Evolutionary conservation across 2,329 filamentous ascomycete genomes (phyloP).

Genomic region (Rhynchosporium agropyri): DNA sequence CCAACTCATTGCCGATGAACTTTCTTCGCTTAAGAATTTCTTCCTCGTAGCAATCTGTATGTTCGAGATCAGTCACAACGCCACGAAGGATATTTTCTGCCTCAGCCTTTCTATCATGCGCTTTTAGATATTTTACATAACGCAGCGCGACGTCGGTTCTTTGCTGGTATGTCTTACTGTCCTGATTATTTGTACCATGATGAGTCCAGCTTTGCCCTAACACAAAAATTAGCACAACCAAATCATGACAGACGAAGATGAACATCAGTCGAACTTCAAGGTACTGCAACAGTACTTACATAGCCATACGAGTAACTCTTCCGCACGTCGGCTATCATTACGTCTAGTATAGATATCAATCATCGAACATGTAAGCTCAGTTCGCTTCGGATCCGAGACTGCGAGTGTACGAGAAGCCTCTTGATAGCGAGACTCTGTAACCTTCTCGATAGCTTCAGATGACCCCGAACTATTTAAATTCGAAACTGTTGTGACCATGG

Average conservation of each 20-base stretch:
- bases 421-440: conserved; percentile 23
- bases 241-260: background rate
- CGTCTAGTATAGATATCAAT: conserved; percentile 28
- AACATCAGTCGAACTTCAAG: background rate
- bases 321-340: conserved; percentile 24
- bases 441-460: conserved; percentile 16
- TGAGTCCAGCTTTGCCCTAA: conserved; percentile 27
- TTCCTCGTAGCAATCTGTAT: no score
- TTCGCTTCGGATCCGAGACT: conserved; percentile 25
- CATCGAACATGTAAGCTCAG: conserved; percentile 29
- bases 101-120: no score
- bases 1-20: no score
- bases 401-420: conserved; percentile 19
- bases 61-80: no score
- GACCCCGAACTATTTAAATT: conserved; percentile 16
- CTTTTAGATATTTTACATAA: conserved; percentile 20
- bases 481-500: conserved; percentile 17
- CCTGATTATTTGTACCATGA: conserved; percentile 15
- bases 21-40: no score
- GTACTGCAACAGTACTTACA: background rate
- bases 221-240: background rate
- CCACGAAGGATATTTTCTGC: no score
- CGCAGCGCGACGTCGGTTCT: conserved; percentile 30
- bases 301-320: conserved; percentile 28
- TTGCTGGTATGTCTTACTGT: conserved; percentile 24